A percentile compares a stretch with the other conserved stretches of the same genome.
Conservation (phyloP, 1,284 basidiomycete genomes). For the Rugosomyces carneus region DNA sequence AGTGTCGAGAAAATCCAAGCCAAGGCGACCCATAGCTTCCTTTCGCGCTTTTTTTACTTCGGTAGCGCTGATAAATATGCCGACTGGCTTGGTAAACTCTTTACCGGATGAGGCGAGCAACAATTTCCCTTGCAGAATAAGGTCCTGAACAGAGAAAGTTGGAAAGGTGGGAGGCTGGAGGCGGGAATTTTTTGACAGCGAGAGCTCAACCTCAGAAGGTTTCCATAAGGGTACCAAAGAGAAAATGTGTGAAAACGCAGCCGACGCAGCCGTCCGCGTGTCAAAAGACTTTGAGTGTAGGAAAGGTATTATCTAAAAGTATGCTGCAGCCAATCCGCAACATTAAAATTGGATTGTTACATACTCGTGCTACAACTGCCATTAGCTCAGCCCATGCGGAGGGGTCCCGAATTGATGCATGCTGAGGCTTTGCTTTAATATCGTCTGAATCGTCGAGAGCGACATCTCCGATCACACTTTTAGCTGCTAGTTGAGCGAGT, state of each 20-base stretch:
- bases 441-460: slow-evolving; percentile 68
- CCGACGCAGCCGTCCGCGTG: slow-evolving; percentile 79
- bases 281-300: slow-evolving; percentile 86
- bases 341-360: slow-evolving; percentile 17
- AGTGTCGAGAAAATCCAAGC: slow-evolving; percentile 74
- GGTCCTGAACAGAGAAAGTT: slow-evolving; percentile 66
- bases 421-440: slow-evolving; percentile 55
- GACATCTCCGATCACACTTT: slow-evolving; percentile 77
- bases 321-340: slow-evolving; percentile 4
- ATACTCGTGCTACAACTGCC: slow-evolving; percentile 75
- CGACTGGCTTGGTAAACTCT: slow-evolving; percentile 71
- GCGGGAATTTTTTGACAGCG: slow-evolving; percentile 23
- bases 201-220: slow-evolving; percentile 36
- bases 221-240: slow-evolving; percentile 80
- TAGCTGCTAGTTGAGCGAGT: slow-evolving; percentile 83
- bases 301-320: slow-evolving; percentile 74
- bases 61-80: slow-evolving; percentile 59
- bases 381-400: slow-evolving; percentile 78
- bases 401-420: slow-evolving; percentile 54
- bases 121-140: slow-evolving; percentile 70
- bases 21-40: slow-evolving; percentile 76
- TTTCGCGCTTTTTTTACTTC: slow-evolving; percentile 79
- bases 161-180: slow-evolving; percentile 54
- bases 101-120: slow-evolving; percentile 85
- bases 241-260: slow-evolving; percentile 83